Conservation (phyloP, 257 asterid species). For the Jacaranda mimosifolia region DNA sequence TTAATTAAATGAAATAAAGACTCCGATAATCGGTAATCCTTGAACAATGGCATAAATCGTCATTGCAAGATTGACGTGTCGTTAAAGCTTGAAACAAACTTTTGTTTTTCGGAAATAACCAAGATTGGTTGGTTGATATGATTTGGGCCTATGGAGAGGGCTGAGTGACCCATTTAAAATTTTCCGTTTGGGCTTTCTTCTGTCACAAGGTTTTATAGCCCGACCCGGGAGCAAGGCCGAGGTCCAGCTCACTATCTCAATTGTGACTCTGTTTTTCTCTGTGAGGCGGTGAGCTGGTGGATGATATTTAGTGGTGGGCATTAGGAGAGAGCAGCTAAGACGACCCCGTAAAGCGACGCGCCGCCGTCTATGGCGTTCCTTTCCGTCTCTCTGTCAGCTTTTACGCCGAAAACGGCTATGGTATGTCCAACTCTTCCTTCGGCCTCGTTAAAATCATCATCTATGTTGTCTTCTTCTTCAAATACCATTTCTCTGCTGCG, state of each 20-base stretch:
- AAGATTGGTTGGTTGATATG: not conserved
- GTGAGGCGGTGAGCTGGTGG: conserved; percentile 37
- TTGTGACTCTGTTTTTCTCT: conserved; percentile 8
- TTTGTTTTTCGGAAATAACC: too few relatives aligned
- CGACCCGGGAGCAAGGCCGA: too few relatives aligned
- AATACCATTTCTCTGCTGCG: conserved; percentile 36
- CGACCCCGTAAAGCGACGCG: conserved; percentile 32
- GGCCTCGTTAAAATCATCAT: conserved; percentile 37
- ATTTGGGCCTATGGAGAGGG: not conserved
- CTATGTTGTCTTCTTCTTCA: conserved; percentile 28
- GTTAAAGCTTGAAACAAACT: too few relatives aligned
- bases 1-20: too few relatives aligned
- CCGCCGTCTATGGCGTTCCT: conserved; percentile 61
- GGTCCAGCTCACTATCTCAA: not conserved
- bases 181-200: not conserved
- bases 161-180: not conserved
- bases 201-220: not conserved
- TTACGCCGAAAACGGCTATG: conserved; percentile 45
- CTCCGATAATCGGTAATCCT: too few relatives aligned
- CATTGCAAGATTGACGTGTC: too few relatives aligned
- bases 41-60: too few relatives aligned
- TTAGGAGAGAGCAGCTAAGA: not conserved
- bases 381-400: conserved; percentile 45
- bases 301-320: conserved; percentile 28
- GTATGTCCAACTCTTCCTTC: conserved; percentile 39